Evolutionary conservation across 2,329 filamentous ascomycete genomes (phyloP).

Genomic region (Pyrenochaeta sp.): DNA sequence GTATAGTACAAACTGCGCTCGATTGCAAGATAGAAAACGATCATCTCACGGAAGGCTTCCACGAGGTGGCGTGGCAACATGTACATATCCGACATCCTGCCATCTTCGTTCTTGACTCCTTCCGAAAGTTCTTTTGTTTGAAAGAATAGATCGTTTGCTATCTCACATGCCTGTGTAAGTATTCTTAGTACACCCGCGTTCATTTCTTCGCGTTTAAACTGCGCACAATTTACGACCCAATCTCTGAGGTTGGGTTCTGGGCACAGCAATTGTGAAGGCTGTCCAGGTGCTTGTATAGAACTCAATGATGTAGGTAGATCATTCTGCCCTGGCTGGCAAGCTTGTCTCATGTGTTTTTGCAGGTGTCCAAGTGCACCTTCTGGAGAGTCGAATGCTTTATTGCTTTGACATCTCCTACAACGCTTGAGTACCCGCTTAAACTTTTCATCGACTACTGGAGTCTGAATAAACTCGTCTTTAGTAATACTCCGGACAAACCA

Average conservation of each 20-base stretch:
- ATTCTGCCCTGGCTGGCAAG: neutral
- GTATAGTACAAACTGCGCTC: constrained; percentile 36
- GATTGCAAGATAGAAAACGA: constrained; percentile 36
- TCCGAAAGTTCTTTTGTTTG: constrained; percentile 31
- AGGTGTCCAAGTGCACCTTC: constrained; percentile 34
- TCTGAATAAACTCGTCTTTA: constrained; percentile 2
- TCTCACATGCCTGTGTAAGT: constrained; percentile 21
- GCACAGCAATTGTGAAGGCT: neutral
- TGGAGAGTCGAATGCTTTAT: constrained; percentile 13
- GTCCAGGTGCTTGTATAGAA: neutral
- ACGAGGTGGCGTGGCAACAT: constrained; percentile 31
- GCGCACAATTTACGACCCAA: constrained; percentile 30
- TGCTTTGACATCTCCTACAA: constrained; percentile 27
- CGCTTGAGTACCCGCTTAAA: constrained; percentile 20
- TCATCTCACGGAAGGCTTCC: constrained; percentile 28
- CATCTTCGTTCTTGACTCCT: constrained; percentile 37
- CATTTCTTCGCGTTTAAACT: constrained; percentile 29
- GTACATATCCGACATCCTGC: constrained; percentile 35
- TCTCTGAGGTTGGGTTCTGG: constrained; percentile 17
- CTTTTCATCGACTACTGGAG: constrained; percentile 17
- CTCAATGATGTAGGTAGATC: neutral
- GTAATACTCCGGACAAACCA: constrained; percentile 31
- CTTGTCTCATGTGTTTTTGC: constrained; percentile 19
- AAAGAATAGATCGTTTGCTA: constrained; percentile 14
- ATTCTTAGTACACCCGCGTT: constrained; percentile 23